phyloP scores from a whole-genome alignment of 208 protist species.

The Spongospora subterranea region DNA sequence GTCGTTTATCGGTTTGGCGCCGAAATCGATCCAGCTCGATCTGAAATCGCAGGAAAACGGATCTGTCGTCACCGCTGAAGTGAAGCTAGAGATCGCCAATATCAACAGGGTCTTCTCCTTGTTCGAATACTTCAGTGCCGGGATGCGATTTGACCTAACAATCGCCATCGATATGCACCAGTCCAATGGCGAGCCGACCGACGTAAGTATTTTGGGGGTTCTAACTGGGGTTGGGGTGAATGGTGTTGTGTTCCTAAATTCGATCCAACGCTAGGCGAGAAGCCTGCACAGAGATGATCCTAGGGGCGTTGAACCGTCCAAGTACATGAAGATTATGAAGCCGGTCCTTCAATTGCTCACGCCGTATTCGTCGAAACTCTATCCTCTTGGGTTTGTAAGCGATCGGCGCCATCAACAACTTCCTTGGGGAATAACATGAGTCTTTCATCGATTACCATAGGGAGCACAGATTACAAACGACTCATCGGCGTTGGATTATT shows the following conservation, averaged over 20 bases:
- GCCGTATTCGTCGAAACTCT: neutral
- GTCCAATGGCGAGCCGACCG: conserved; percentile 30
- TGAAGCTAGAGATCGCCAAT: neutral
- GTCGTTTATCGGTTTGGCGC: neutral
- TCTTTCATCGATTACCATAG: no score
- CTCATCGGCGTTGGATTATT: no score
- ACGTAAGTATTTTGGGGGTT: neutral
- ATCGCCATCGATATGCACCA: neutral
- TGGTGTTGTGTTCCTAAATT: neutral
- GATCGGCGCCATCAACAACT: no score
- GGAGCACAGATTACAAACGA: no score
- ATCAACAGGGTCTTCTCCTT: conserved; percentile 4
- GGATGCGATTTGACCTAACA: conserved; percentile 16
- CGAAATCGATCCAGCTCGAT: neutral
- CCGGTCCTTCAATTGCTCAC: neutral
- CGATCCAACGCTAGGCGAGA: neutral
- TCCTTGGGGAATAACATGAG: no score
- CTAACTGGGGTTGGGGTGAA: no score
- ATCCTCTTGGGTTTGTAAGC: conserved; percentile 24
- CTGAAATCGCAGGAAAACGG: neutral
- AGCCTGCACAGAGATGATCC: conserved; percentile 20
- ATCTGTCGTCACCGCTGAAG: neutral
- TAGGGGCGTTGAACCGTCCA: neutral
- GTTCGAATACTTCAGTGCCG: conserved; percentile 37
- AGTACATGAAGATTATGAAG: neutral